Evolutionary conservation across 176 grass and related monocot genomes (phyloP).

Genomic region (Bonia amplexicaulis): DNA sequence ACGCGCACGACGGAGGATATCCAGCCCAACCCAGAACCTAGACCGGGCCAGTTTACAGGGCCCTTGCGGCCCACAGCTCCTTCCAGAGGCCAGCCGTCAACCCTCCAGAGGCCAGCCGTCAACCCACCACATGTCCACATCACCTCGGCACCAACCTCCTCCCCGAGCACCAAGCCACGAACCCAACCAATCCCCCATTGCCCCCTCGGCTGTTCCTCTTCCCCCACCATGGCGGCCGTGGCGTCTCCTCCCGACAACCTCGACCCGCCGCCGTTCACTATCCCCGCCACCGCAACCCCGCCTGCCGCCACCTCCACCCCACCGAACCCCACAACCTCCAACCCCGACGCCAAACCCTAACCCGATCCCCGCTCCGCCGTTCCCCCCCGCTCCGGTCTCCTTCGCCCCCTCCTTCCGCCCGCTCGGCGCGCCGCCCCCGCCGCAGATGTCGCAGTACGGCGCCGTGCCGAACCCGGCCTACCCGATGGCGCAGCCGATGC

Average conservation of each 20-base stretch:
- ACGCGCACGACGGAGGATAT: too few species aligned
- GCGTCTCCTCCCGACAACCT: slow-evolving; percentile 43
- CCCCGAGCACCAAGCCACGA: neutral
- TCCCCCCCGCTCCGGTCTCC: slow-evolving; percentile 17
- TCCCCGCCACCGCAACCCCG: slow-evolving; percentile 4
- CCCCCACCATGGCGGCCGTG: slow-evolving; percentile 42
- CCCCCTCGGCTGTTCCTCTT: slow-evolving; percentile 5
- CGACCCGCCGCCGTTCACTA: slow-evolving; percentile 33
- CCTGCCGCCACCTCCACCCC: slow-evolving; percentile 1
- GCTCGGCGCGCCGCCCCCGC: slow-evolving; percentile 30
- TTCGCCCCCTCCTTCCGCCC: slow-evolving; percentile 48
- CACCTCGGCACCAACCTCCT: neutral
- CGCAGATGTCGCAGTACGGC: slow-evolving; percentile 38
- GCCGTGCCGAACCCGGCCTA: slow-evolving; percentile 39
- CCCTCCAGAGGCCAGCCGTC: neutral
- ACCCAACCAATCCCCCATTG: neutral
- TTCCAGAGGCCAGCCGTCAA: too few species aligned
- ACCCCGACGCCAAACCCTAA: slow-evolving; percentile 17
- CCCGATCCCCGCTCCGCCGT: slow-evolving; percentile 5
- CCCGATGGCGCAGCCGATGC: slow-evolving; percentile 49
- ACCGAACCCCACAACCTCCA: neutral
- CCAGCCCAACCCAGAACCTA: too few species aligned
- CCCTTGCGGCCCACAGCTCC: too few species aligned
- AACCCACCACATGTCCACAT: neutral
- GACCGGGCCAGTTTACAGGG: too few species aligned